Evolutionary conservation across 2,329 filamentous ascomycete genomes (phyloP), one percentile per base, ranked within the genome.

Genomic region (Gnomoniopsis smithogilvyi): DNA sequence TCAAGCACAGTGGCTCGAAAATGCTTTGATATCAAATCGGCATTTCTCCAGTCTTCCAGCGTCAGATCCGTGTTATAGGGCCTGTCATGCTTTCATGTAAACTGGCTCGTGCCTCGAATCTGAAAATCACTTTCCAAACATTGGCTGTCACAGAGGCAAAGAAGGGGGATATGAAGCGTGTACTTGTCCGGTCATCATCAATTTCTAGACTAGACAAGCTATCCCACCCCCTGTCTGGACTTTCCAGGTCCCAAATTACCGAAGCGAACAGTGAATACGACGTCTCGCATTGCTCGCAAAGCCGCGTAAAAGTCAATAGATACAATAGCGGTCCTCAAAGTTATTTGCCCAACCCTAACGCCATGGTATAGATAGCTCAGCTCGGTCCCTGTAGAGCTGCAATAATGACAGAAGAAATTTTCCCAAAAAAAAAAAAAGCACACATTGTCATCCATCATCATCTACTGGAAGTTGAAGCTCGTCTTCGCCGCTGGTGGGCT

Each of bases 401-500:
- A 24, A 33, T 46, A 41, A 38, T 43, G 8, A 54, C 8, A n/a
- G 4, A 19, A 10, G 8, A 19, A n/a, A 45, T n/a, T 19, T 8
- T 17, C 33, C 36, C 53, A 58, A 26, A 51, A 47, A 61, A 64
- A 63, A 66, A 64, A 58, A 62, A 55, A 60, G 64, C 64, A 66
- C 55, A 60, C 53, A 51, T 51, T 47, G 54, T 47, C 52, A 51
- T 53, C 41, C 59, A 56, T 54, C 54, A 34, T 19, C 43, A 24
- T 24, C 21, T 54, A 51, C 69, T 67, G 59, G n/a, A 69, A 54
- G 15, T 77, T 73, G 64, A 82, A 83, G 24, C 66, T 70, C 14
- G 73, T 75, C 68, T 79, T 78, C 46, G 66, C 71, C 10, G 76
- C 74, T 34, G 76, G 77, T 36, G 82, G 80, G 67, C 77, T 82